Conservation (phyloP, 169 alveolate species). For the Plasmodium coatneyi region DNA sequence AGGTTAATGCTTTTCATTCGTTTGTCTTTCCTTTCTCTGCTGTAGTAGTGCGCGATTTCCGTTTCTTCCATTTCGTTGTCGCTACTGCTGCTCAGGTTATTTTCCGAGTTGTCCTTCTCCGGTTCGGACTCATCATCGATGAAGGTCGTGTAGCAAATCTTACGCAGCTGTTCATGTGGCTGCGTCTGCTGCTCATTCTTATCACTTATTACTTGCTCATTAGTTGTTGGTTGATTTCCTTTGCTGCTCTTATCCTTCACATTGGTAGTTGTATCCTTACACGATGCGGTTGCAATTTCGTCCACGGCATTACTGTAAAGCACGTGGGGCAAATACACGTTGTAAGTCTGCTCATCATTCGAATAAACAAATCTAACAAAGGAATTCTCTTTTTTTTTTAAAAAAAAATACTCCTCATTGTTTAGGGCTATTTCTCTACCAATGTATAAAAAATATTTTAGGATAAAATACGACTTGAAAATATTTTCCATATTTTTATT, state of each 20-base stretch:
- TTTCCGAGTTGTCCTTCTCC: conserved; percentile 4
- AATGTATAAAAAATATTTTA: conserved; percentile 24
- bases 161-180: neutral
- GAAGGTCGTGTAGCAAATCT: neutral
- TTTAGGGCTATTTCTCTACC: conserved; percentile 22
- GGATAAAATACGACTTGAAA: conserved; percentile 39
- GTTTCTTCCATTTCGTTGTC: neutral
- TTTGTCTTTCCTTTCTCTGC: neutral
- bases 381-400: conserved; percentile 29
- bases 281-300: neutral
- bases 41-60: neutral
- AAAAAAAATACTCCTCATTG: conserved; percentile 45
- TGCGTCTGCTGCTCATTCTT: neutral
- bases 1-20: conserved; percentile 27
- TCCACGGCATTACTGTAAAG: neutral
- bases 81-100: neutral
- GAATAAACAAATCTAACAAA: conserved; percentile 12
- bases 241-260: neutral
- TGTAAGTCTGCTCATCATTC: conserved; percentile 7
- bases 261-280: neutral
- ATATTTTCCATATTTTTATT: conserved; percentile 37
- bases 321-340: conserved; percentile 22
- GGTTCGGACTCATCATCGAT: neutral
- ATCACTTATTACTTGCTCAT: neutral
- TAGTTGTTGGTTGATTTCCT: neutral